phyloP scores from a whole-genome alignment of 768 basidiomycete genomes.

The Leccinum longicurvipes region DNA sequence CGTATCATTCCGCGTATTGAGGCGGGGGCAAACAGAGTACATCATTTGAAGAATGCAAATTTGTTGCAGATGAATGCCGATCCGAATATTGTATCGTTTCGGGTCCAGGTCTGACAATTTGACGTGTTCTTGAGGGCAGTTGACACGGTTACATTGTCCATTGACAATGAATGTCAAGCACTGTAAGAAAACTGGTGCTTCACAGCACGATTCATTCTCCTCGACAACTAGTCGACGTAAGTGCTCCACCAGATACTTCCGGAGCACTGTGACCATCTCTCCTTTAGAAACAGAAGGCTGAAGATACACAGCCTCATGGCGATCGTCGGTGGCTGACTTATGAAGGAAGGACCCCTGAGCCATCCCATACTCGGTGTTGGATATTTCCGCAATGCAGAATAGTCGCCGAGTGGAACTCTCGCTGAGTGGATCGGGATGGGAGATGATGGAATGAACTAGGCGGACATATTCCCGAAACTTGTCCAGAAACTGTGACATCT shows the following conservation, averaged over 20 bases:
- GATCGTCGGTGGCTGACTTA: neutral
- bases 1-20: neutral
- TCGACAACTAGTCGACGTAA: constrained; percentile 29
- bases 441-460: constrained; percentile 6
- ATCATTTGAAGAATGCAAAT: constrained; percentile 43
- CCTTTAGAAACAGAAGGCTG: constrained; percentile 6
- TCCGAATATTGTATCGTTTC: constrained; percentile 39
- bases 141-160: constrained; percentile 29
- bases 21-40: constrained; percentile 12
- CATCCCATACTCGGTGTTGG: constrained; percentile 10
- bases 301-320: neutral
- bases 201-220: constrained; percentile 34
- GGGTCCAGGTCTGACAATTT: constrained; percentile 20
- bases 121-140: constrained; percentile 40
- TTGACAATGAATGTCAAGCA: constrained; percentile 36
- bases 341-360: constrained; percentile 8
- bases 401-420: constrained; percentile 28
- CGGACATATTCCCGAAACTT: constrained; percentile 6
- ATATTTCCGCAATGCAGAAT: constrained; percentile 11
- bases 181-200: constrained; percentile 33
- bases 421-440: constrained; percentile 3
- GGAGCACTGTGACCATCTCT: constrained; percentile 25
- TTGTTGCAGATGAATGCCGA: constrained; percentile 47
- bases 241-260: constrained; percentile 20
- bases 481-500: constrained; percentile 6